A percentile compares a stretch with the other conserved stretches of the same genome.
Evolutionary conservation across 2,329 filamentous ascomycete species (phyloP).

Genomic region (Monilinia fructicola): DNA sequence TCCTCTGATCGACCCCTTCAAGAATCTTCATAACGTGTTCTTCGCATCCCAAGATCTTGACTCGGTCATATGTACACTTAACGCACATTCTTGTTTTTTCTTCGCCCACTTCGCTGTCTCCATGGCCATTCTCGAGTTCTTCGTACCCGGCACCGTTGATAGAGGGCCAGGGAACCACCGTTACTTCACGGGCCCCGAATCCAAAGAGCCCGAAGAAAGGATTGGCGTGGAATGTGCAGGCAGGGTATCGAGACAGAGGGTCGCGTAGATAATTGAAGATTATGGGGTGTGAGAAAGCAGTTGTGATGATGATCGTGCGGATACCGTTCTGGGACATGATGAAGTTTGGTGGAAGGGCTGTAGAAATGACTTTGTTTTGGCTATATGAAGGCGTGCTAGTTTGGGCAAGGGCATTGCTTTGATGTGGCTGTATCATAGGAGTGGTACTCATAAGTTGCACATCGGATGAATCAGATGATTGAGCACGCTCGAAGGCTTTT

Average conservation of each 20-base stretch:
- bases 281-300: conserved; percentile 37
- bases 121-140: conserved; percentile 32
- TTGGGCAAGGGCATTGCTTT: background rate
- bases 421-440: too few species aligned
- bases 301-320: conserved; percentile 31
- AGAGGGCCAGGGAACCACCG: conserved; percentile 27
- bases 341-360: background rate
- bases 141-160: conserved; percentile 28
- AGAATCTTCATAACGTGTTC: conserved; percentile 26
- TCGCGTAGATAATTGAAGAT: conserved; percentile 34
- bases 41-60: conserved; percentile 31
- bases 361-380: background rate
- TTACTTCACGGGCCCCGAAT: conserved; percentile 26
- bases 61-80: conserved; percentile 31
- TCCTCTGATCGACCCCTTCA: conserved; percentile 24
- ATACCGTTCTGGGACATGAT: conserved; percentile 11
- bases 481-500: conserved; percentile 5
- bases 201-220: conserved; percentile 37
- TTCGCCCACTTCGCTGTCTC: background rate
- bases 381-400: background rate
- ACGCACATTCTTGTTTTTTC: conserved; percentile 34
- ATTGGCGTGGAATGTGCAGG: conserved; percentile 33
- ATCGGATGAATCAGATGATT: background rate
- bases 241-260: conserved; percentile 13
- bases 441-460: background rate